phyloP scores from a whole-genome alignment of 306 rosid species.

The Pterocarpus macrocarpus region DNA sequence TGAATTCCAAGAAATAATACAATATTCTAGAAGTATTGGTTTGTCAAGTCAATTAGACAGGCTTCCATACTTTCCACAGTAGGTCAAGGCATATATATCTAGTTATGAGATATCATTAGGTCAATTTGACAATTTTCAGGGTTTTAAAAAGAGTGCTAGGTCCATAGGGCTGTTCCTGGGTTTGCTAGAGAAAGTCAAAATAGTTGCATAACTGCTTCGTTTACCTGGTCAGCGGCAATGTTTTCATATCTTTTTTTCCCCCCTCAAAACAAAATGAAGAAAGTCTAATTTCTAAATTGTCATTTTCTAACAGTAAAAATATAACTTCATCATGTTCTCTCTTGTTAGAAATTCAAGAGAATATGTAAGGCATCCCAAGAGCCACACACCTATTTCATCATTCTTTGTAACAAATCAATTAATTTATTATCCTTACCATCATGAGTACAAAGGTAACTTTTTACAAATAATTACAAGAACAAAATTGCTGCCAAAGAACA shows the following conservation, averaged over 20 bases:
- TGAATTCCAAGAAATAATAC: neutral
- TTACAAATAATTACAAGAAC: slow-evolving; percentile 49
- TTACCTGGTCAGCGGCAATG: neutral
- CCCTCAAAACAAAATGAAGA: neutral
- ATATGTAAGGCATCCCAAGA: neutral
- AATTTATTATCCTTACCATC: slow-evolving; percentile 36
- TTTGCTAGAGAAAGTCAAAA: slow-evolving; percentile 2
- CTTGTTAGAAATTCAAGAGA: slow-evolving; percentile 24
- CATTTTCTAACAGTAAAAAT: neutral
- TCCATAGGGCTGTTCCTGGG: neutral
- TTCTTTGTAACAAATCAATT: slow-evolving; percentile 39
- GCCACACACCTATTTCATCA: slow-evolving; percentile 13
- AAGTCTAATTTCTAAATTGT: neutral
- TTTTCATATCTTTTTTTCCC: neutral
- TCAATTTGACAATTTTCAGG: neutral
- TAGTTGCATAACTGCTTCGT: slow-evolving; percentile 8
- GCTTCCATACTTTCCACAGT: neutral
- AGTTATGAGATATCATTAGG: neutral
- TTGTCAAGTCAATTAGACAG: neutral
- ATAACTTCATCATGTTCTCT: neutral
- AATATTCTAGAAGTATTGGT: neutral
- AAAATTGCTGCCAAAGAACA: slow-evolving; percentile 40
- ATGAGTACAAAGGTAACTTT: slow-evolving; percentile 17
- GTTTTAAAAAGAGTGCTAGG: neutral
- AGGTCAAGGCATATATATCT: neutral